These are phyloP conservation scores for Pseudogymnoascus sp. DNA, from an alignment of 2,329 filamentous ascomycete species.

Conservation along the genomic window DNA sequence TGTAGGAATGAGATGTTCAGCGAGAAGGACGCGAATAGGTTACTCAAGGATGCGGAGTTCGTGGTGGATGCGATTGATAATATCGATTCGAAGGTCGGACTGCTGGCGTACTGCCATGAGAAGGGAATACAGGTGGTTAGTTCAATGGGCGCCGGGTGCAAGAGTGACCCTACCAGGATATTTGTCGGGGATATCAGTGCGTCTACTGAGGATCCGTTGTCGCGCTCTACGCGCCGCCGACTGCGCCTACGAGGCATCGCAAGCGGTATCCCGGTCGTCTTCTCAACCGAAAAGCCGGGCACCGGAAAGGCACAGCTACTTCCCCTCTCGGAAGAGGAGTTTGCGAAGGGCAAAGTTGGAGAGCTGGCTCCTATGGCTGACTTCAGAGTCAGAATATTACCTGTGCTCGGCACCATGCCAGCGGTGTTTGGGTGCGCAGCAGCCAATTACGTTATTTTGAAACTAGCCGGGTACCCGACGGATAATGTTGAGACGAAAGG, in stretches of 20 bases:
- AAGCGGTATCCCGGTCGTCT: constrained; percentile 83
- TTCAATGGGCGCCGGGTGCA: constrained; percentile 93
- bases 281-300: constrained; percentile 81
- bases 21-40: constrained; percentile 51
- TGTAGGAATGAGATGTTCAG: constrained; percentile 77
- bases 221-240: constrained; percentile 71
- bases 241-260: constrained; percentile 67
- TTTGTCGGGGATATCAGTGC: constrained; percentile 85
- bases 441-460: constrained; percentile 87
- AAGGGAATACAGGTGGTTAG: constrained; percentile 76
- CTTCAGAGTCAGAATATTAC: constrained; percentile 89
- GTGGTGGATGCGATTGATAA: constrained; percentile 99
- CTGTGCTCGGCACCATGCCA: constrained; percentile 93
- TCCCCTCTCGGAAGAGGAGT: constrained; percentile 81
- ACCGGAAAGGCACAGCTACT: constrained; percentile 87
- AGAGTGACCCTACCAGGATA: constrained; percentile 75
- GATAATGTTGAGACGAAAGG: constrained; percentile 76
- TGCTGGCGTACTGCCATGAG: constrained; percentile 80
- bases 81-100: constrained; percentile 88
- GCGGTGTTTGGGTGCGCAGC: constrained; percentile 88
- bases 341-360: constrained; percentile 73
- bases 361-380: constrained; percentile 85
- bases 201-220: constrained; percentile 82
- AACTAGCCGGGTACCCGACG: constrained; percentile 72
- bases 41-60: constrained; percentile 71